A percentile compares a stretch with the other conserved stretches of the same genome.
phyloP scores from a whole-genome alignment of 2,329 filamentous ascomycete species.

The Aspergillus novofumigatus region DNA sequence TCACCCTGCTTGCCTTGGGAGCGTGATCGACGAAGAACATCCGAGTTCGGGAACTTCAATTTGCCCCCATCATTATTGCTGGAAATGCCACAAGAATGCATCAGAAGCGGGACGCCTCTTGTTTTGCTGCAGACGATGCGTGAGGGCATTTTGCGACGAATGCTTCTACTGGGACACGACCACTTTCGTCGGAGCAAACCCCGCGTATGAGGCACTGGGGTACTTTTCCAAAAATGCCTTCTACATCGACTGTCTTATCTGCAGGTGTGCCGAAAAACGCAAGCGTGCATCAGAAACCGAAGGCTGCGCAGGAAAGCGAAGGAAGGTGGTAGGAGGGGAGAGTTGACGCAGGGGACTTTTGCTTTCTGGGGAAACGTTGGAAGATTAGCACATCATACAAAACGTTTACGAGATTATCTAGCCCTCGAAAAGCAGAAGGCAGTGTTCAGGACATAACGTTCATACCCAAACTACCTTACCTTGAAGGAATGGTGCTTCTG shows the following conservation, averaged over 20 bases:
- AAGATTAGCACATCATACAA: neutral
- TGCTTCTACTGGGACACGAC: constrained; percentile 53
- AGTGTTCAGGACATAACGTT: neutral
- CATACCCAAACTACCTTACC: neutral
- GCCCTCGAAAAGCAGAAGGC: neutral
- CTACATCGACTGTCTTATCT: constrained; percentile 37
- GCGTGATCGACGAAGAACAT: constrained; percentile 20
- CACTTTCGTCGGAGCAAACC: constrained; percentile 46
- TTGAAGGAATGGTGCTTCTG: neutral
- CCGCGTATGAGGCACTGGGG: constrained; percentile 50
- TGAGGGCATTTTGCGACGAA: constrained; percentile 55
- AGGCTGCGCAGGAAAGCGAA: neutral
- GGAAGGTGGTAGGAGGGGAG: neutral
- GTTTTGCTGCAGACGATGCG: constrained; percentile 54
- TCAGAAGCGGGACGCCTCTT: constrained; percentile 39
- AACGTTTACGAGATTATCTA: neutral
- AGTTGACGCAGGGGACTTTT: neutral
- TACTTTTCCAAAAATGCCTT: constrained; percentile 45
- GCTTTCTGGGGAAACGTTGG: neutral
- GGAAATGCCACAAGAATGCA: constrained; percentile 51
- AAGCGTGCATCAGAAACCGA: neutral
- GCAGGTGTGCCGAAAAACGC: neutral
- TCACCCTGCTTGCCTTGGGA: constrained; percentile 49
- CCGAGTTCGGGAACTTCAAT: neutral
- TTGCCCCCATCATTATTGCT: constrained; percentile 55